Evolutionary conservation across 2,329 filamentous ascomycete species (phyloP).

Genomic region (Sclerotinia spermophila): DNA sequence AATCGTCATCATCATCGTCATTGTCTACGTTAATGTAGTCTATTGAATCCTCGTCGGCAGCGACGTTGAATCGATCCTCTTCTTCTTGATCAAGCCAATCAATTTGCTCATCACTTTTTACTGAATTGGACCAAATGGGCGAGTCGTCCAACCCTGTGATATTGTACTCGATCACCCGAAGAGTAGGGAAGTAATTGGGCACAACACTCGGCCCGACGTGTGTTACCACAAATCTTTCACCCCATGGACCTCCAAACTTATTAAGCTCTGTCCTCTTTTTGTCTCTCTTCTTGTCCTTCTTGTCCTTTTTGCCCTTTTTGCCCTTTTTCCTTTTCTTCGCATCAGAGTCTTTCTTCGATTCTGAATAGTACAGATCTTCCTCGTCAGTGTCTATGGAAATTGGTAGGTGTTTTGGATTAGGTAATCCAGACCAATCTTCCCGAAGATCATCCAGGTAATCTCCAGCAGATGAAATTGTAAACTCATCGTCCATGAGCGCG

Average conservation of each 20-base stretch:
- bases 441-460: constrained; percentile 79
- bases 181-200: constrained; percentile 85
- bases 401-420: constrained; percentile 40
- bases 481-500: constrained; percentile 47
- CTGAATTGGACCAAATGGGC: constrained; percentile 28
- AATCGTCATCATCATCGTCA: constrained; percentile 39
- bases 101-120: constrained; percentile 12
- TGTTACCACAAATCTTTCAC: constrained; percentile 78
- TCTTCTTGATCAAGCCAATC: constrained; percentile 27
- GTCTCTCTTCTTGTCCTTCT: constrained; percentile 50
- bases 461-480: constrained; percentile 63
- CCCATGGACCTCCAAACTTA: constrained; percentile 74
- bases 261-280: constrained; percentile 54
- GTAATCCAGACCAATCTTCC: constrained; percentile 72
- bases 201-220: constrained; percentile 84
- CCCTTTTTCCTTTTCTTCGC: constrained; percentile 45
- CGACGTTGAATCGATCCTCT: neutral
- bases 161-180: constrained; percentile 94
- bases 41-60: neutral
- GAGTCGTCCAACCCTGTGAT: constrained; percentile 48
- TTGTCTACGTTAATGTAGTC: constrained; percentile 29
- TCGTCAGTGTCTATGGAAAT: neutral
- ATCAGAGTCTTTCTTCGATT: constrained; percentile 17
- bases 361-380: neutral
- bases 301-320: constrained; percentile 49